Conservation (phyloP, 2,329 filamentous ascomycete species). For the Exophiala mesophila region DNA sequence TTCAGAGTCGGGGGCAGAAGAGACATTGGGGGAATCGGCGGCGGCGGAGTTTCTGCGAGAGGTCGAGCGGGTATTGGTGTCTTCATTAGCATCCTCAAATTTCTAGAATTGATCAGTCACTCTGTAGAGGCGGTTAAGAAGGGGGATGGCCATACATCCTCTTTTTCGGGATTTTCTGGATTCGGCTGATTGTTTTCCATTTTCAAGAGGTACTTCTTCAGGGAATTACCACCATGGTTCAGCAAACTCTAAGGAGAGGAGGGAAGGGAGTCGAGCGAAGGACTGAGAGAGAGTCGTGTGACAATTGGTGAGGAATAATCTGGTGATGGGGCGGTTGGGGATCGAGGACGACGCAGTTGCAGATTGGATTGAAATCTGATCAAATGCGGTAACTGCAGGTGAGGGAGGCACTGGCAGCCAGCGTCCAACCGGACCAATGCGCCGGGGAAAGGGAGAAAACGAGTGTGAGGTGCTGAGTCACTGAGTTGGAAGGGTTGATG, state of each 20-base stretch:
- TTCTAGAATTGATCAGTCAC: constrained; percentile 53
- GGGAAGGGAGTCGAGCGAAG: not conserved
- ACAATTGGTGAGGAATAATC: not conserved
- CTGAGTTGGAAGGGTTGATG: no score
- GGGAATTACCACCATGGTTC: not conserved
- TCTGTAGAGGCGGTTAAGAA: constrained; percentile 1
- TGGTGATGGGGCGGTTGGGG: not conserved
- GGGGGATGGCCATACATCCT: constrained; percentile 33
- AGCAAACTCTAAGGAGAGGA: not conserved
- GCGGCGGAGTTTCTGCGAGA: not conserved
- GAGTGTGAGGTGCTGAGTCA: no score
- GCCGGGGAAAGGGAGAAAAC: no score
- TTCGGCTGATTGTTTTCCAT: constrained; percentile 33
- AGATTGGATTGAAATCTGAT: no score
- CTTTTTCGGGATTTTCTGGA: constrained; percentile 39
- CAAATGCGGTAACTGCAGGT: no score
- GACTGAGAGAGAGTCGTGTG: not conserved
- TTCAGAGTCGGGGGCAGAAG: not conserved
- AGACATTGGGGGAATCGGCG: not conserved
- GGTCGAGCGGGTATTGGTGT: constrained; percentile 3
- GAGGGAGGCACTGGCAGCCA: no score
- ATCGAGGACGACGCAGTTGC: no score
- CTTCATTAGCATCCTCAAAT: constrained; percentile 73
- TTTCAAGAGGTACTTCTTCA: not conserved
- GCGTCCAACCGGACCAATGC: no score